A percentile compares a stretch with the other conserved stretches of the same genome.
Evolutionary conservation across 345 rosid genomes (phyloP).

Genomic region (Eucalyptus marginata): DNA sequence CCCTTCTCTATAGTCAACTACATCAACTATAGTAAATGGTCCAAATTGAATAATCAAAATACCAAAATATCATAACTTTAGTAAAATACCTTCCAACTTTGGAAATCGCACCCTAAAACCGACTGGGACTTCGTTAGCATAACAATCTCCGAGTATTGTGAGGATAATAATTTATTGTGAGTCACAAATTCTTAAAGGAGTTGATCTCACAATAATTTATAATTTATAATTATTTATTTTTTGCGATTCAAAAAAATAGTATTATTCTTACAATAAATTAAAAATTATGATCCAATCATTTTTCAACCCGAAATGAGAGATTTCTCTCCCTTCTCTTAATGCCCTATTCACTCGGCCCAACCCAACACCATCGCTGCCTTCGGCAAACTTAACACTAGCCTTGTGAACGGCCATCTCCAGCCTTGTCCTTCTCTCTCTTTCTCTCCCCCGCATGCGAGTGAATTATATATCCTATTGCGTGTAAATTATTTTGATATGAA

Average conservation of each 20-base stretch:
- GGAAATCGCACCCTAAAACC: background rate
- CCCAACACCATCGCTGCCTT: background rate
- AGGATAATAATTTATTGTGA: too few species aligned
- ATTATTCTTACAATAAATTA: too few species aligned
- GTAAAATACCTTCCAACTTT: background rate
- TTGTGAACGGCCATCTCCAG: background rate
- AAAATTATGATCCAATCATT: too few species aligned
- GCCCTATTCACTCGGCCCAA: background rate
- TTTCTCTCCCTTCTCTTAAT: background rate
- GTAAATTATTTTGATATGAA: background rate
- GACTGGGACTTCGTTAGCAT: too few species aligned
- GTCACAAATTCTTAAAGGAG: fast-evolving
- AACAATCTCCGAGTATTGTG: fast-evolving
- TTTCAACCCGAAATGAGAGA: too few species aligned
- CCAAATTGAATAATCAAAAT: background rate
- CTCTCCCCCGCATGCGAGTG: background rate
- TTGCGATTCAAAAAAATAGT: fast-evolving
- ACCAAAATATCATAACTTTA: background rate
- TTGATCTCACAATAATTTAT: too few species aligned
- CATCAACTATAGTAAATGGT: background rate
- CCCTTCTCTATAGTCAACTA: background rate
- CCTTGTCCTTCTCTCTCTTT: background rate
- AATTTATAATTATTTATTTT: too few species aligned
- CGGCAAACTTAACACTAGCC: background rate
- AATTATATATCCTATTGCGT: background rate